Evolutionary conservation across 768 basidiomycete species (phyloP), one percentile per base, ranked within the genome.

Genomic region (Leccinum variicolor): DNA sequence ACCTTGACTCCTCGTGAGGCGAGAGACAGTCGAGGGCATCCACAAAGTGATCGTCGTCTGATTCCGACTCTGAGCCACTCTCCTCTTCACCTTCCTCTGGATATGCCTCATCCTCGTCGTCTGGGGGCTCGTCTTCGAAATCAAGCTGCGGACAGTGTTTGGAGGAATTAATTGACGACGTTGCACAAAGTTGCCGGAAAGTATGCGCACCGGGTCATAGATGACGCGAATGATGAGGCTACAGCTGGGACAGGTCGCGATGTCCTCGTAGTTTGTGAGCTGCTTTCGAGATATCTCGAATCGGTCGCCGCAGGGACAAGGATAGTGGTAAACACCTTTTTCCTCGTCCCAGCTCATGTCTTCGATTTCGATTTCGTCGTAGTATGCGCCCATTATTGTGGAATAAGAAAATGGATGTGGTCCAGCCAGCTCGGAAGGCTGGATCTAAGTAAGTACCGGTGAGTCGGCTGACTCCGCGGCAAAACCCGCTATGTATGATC

Each of bases 321-420:
- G 96, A 72, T 95, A 97, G 77, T 98, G 95, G 67, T 87, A 98
- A 6, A 98, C 89, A 43, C 80, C 70, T 68, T 88, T 90, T 54
- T 80, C 84, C 23, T 80, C 79, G 71, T 96, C 94, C 92, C 92
- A 97, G 15, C 77, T 82, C 87, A 97, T 95, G 67, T 97, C 95
- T 69, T 98, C 96, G 53, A 98, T 97, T 71, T 98, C 94, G 25
- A 98, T 86, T 74, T 97, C 95, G 78, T 98, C 95, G 78, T 98
- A 95, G 73, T 90, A 93, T 23, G 87, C 87, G 17, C 86, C 89
- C 90, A 92, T 92, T 4, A 21, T 41, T 49, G n/a, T n/a, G n/a
- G 59, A 21, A 29, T 10, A 29, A 41, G 10, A n/a, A 36, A 19
- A 4, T 10, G 10, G n/a, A 41, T 41, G 39, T 39, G 15, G 34